Evolutionary conservation across 495 filamentous ascomycete species (phyloP), one percentile per base, ranked within the genome.

Genomic region (Echria macrotheca): DNA sequence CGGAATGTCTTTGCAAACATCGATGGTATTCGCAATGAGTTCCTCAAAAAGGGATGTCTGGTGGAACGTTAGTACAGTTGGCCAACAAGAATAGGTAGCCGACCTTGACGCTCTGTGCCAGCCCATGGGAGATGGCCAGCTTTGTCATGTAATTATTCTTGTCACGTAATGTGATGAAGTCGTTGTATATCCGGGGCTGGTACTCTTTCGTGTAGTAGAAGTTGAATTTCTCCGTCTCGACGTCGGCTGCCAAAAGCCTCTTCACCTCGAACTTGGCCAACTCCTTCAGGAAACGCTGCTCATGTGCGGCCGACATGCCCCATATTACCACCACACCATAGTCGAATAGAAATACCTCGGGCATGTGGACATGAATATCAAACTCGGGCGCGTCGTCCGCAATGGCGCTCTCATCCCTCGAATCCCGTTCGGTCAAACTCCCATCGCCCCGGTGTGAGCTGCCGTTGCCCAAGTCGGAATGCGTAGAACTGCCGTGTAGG

Each of bases 251-350:
- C 11, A 79, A 80, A 41, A 98, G 73, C 61, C 95, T 96, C 55
- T 96, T 91, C 18, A 75, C 74, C 60, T 96, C 94, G 61, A 97
- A 98, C 61, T 91, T 95, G n/a, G 87, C 82, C 42, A 97, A 85
- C 56, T 98, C 93, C 49, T 90, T 91, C 4, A 98, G 71, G 59
- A 98, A 95, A 19, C 84, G 77, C 38, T 84, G 79, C 66, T 98
- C 93, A 53, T 98, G 83, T 6, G 78, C 72, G 6, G 84, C 67
- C 1, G 87, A 83, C 91, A 98, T 95, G 50, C 93, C 93, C 93
- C 93, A 98, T 63, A 97, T 91, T n/a, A 98, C 93, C n/a, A 96
- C 87, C n/a, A 95, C 94, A 32, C 93, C 93, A 59, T 98, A 98
- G 55, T 95, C 85, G 62, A 96, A 98, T 18, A 98, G 76, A 66